Percentiles rank a stretch among this genome's conserved stretches.
phyloP scores from a whole-genome alignment of 1,284 basidiomycete genomes.

The Takashimella tepidaria region DNA sequence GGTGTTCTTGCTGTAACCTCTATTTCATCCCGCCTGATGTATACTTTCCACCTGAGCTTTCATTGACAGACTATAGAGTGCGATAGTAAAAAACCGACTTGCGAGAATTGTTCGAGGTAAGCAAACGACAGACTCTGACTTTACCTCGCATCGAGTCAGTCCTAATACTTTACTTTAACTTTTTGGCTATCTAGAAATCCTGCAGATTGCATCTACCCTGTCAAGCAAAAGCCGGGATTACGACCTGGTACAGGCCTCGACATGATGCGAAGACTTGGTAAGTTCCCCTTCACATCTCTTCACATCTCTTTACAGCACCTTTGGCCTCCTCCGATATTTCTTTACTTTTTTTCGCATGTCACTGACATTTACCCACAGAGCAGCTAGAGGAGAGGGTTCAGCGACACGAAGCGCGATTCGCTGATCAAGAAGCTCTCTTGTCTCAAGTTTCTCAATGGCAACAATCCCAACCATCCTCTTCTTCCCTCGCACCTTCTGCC shows the following conservation, averaged over 20 bases:
- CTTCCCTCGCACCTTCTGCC: not conserved
- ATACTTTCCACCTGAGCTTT: no score
- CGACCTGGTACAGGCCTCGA: constrained; percentile 44
- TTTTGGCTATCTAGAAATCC: constrained; percentile 26
- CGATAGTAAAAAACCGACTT: constrained; percentile 44
- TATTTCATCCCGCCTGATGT: no score
- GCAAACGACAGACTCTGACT: not conserved
- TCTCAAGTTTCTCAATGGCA: constrained; percentile 17
- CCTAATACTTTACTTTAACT: no score
- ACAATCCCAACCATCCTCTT: constrained; percentile 3
- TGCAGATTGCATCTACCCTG: constrained; percentile 39
- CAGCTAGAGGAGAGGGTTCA: constrained; percentile 36
- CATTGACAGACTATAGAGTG: constrained; percentile 23
- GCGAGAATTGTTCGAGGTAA: constrained; percentile 46
- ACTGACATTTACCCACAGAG: constrained; percentile 16
- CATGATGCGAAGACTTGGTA: constrained; percentile 42
- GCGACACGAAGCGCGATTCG: constrained; percentile 28
- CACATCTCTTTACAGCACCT: not conserved
- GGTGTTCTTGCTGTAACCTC: no score
- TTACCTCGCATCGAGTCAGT: no score
- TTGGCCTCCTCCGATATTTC: not conserved
- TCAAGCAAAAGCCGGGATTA: constrained; percentile 46
- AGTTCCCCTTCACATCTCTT: constrained; percentile 9
- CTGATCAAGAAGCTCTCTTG: constrained; percentile 33
- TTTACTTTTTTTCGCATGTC: not conserved